Percentiles rank a stretch among this genome's conserved stretches.
Evolutionary conservation across 2,329 filamentous ascomycete genomes (phyloP).

Genomic region (Ophiostoma fasciatum): DNA sequence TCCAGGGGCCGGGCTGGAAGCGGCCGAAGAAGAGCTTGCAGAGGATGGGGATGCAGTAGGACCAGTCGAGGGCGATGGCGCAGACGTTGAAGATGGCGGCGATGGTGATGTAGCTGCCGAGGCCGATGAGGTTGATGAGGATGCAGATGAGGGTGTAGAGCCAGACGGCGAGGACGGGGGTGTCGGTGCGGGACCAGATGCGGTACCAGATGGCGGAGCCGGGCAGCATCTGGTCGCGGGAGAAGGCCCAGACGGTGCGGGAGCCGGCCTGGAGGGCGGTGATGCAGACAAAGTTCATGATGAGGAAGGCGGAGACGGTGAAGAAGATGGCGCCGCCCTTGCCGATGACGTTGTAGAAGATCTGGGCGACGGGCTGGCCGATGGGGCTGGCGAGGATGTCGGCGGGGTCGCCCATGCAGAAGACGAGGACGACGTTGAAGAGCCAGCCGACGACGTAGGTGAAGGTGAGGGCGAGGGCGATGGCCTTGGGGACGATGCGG

Average conservation of each 20-base stretch:
- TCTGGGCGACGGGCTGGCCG: constrained; percentile 37
- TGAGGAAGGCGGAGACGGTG: constrained; percentile 39
- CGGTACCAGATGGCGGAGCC: constrained; percentile 32
- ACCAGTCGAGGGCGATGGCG: constrained; percentile 39
- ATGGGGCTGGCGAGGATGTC: constrained; percentile 30
- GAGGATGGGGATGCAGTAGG: constrained; percentile 39
- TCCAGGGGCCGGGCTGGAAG: constrained; percentile 37
- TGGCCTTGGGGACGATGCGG: constrained; percentile 32
- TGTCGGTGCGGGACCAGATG: constrained; percentile 31
- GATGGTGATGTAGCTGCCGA: constrained; percentile 39
- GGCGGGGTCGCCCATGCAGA: constrained; percentile 37
- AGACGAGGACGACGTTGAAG: constrained; percentile 43
- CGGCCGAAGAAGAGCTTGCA: constrained; percentile 34
- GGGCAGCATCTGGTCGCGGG: constrained; percentile 35
- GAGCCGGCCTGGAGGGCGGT: constrained; percentile 38
- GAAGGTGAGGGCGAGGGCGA: constrained; percentile 38
- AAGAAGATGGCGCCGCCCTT: constrained; percentile 37
- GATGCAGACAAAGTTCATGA: constrained; percentile 44
- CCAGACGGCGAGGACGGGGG: constrained; percentile 40
- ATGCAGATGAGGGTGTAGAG: constrained; percentile 38
- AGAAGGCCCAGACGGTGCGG: constrained; percentile 40
- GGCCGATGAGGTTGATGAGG: constrained; percentile 42
- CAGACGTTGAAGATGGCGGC: constrained; percentile 38
- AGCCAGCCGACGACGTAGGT: constrained; percentile 40
- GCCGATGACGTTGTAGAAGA: constrained; percentile 43